Percentiles rank a stretch among this genome's conserved stretches.
Evolutionary conservation across 306 rosid genomes (phyloP).

Genomic region (Malus orientalis): DNA sequence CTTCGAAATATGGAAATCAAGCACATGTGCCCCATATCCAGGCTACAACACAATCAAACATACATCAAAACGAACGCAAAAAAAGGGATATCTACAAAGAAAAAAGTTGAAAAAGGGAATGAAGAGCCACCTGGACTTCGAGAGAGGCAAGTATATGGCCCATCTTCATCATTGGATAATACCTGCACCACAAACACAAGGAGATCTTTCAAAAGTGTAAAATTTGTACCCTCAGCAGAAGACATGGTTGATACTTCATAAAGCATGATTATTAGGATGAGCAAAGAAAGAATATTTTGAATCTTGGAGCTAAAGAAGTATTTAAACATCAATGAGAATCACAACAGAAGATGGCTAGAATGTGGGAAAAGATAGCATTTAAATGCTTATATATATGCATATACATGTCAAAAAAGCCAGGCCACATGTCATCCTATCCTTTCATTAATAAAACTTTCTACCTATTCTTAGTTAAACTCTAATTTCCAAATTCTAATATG

Average conservation of each 20-base stretch:
- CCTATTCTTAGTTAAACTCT: not conserved
- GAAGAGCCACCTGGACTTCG: conserved; percentile 54
- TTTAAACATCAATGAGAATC: not conserved
- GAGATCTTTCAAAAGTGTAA: not conserved
- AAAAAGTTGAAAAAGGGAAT: not conserved
- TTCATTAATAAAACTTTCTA: not conserved
- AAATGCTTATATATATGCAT: not conserved
- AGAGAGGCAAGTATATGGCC: conserved; percentile 53
- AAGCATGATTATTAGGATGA: not conserved
- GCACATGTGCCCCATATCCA: conserved; percentile 60
- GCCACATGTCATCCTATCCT: not conserved
- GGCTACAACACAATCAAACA: conserved; percentile 42
- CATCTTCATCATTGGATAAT: conserved; percentile 58
- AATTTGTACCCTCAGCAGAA: not conserved
- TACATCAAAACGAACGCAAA: not conserved
- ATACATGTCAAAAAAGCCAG: not conserved
- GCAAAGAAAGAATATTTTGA: not conserved
- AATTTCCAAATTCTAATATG: not conserved
- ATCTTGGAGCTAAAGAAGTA: not conserved
- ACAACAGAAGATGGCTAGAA: not conserved
- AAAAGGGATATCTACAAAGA: not conserved
- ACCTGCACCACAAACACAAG: conserved; percentile 36
- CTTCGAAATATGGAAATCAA: conserved; percentile 68
- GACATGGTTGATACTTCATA: not conserved
- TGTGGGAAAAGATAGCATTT: not conserved